Evolutionary conservation across 139 green algal species (phyloP), one percentile per base, ranked within the genome.

Genomic region (Chlamydomonas asymmetrica): DNA sequence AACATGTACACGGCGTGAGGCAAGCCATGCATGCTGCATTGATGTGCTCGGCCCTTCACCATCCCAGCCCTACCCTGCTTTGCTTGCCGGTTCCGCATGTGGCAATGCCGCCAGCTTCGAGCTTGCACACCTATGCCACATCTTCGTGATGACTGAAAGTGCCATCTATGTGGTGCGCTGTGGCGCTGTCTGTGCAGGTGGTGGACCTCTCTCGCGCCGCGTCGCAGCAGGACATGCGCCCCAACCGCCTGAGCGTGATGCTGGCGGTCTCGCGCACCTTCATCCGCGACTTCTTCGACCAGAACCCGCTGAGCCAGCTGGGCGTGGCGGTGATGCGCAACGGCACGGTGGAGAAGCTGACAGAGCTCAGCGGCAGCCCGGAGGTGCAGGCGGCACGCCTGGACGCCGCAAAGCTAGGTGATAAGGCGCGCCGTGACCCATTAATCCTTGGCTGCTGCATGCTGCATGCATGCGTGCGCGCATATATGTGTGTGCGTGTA

Each of bases 241-340:
- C 94, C 52, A 91, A 80, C 62, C 83, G 95, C 20, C 75, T 92
- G 34, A 79, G 84, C 0, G 87, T 92, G 34, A 91, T 98, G 80
- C 63, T 82, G 7, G 67, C 65, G 4, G 77, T 83, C 38, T 59
- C 80, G 25, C 75, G 88, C 62, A 73, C 63, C 20, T 98, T 98
- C 74, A 82, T 98, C 16, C 82, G 89, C 13, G 80, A 93, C 63
- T 99, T 97, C 82, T 99, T 99, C 67, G 94, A 99, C 78, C 85
- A 94, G 80, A 98, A 98, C 79, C 94, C 94, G 9, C 83, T 98
- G 22, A 92, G 84, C 60, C 94, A 99, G 71, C 82, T 99, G 45
- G 92, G 91, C 29, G 64, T 99, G 8, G 65, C 97, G 43, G 72
- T 95, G 25, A 73, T 96, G 78, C 90, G 94, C 39, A 83, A 97